A percentile compares a stretch with the other conserved stretches of the same genome.
Conservation (phyloP, 768 basidiomycete species). For the Rubroboletus pulcherrimus region DNA sequence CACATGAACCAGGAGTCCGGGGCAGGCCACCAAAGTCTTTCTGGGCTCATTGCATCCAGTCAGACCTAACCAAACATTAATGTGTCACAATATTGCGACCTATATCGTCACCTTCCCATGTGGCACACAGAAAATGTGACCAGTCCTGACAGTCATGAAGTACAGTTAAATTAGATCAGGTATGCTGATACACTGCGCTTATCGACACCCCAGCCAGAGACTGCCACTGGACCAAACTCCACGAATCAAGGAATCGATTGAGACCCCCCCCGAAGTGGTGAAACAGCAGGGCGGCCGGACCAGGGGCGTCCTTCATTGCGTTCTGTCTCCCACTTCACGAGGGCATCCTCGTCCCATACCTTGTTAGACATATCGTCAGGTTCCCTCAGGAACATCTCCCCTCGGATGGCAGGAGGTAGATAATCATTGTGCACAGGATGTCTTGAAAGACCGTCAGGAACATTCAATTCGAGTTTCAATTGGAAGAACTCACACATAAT, state of each 20-base stretch:
- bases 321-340: conserved; percentile 53
- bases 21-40: background rate
- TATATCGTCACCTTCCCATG: background rate
- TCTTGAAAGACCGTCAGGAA: conserved; percentile 26
- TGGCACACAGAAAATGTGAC: background rate
- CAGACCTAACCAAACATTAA: background rate
- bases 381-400: conserved; percentile 41
- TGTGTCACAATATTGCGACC: background rate
- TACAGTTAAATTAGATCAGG: background rate
- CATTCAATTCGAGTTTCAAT: background rate
- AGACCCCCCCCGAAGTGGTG: background rate
- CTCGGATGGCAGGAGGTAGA: conserved; percentile 48
- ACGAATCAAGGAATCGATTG: background rate
- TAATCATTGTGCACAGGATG: conserved; percentile 68
- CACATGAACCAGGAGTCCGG: background rate
- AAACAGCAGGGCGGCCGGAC: conserved; percentile 37
- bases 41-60: no score
- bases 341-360: conserved; percentile 56
- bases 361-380: conserved; percentile 44
- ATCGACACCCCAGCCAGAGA: background rate
- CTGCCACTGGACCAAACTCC: background rate
- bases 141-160: background rate
- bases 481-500: conserved; percentile 40
- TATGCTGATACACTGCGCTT: background rate
- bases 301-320: conserved; percentile 47